These are phyloP conservation scores for Plectosphaerella cucumerina DNA, from an alignment of 2,329 filamentous ascomycete species.

Conservation along the genomic window DNA sequence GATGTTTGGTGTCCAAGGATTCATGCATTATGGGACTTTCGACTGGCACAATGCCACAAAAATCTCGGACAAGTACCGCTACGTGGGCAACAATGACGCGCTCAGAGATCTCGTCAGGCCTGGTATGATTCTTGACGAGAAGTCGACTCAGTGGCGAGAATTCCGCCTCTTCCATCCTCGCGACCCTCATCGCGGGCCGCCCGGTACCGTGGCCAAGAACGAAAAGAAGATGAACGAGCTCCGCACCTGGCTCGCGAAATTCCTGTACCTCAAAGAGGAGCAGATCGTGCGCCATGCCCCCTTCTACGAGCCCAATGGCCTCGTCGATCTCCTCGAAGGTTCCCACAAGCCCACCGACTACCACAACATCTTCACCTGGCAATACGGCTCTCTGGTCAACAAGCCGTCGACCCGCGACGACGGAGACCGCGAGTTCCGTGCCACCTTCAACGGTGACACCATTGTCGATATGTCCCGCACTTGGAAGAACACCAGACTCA, in stretches of 20 bases:
- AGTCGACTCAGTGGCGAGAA: not conserved
- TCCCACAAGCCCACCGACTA: not conserved
- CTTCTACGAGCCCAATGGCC: not conserved
- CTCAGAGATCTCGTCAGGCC: conserved; percentile 27
- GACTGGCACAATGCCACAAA: too few species aligned
- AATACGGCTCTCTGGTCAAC: not conserved
- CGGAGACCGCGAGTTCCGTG: not conserved
- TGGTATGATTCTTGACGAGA: conserved; percentile 19
- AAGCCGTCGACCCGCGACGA: not conserved
- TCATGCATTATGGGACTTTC: too few species aligned
- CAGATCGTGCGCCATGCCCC: not conserved
- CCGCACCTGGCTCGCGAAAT: not conserved
- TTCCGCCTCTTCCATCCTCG: not conserved
- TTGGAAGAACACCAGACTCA: not conserved
- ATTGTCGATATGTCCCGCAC: not conserved
- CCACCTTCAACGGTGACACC: not conserved
- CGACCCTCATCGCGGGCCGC: not conserved
- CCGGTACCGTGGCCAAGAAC: not conserved
- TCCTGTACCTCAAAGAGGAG: not conserved
- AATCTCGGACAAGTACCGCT: too few species aligned
- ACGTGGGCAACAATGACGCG: not conserved
- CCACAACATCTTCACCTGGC: not conserved
- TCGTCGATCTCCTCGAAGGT: not conserved
- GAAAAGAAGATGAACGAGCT: not conserved
- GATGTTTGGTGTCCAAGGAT: too few species aligned